phyloP scores from a whole-genome alignment of 768 basidiomycete genomes.

The Hygrophoropsis aurantiaca region DNA sequence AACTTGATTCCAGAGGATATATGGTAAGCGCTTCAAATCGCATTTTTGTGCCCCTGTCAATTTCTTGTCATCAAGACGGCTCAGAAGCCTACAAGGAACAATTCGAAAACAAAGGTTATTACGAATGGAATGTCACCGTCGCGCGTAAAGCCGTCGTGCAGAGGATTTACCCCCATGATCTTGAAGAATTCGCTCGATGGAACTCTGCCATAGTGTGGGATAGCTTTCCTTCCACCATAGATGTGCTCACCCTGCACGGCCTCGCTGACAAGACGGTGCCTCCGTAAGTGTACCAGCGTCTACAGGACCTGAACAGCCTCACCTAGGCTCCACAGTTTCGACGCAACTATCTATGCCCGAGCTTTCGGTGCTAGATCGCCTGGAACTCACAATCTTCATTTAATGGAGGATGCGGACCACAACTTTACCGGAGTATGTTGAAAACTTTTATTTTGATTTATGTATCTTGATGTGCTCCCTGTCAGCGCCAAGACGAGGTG shows the following conservation, averaged over 20 bases:
- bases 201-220: slow-evolving; percentile 70
- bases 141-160: slow-evolving; percentile 58
- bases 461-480: slow-evolving; percentile 4
- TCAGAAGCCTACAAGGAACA: slow-evolving; percentile 43
- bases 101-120: slow-evolving; percentile 58
- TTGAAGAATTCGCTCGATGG: slow-evolving; percentile 62
- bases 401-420: slow-evolving; percentile 76
- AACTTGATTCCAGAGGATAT: slow-evolving; percentile 20
- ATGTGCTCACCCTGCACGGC: slow-evolving; percentile 83
- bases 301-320: not conserved
- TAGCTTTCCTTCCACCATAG: slow-evolving; percentile 56
- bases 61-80: slow-evolving; percentile 17
- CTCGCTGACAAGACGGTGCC: slow-evolving; percentile 66
- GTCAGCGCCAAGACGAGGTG: slow-evolving; percentile 61
- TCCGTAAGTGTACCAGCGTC: slow-evolving; percentile 46
- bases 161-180: slow-evolving; percentile 55
- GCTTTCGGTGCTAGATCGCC: slow-evolving; percentile 54
- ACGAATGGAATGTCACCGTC: slow-evolving; percentile 62
- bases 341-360: slow-evolving; percentile 68
- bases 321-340: slow-evolving; percentile 48
- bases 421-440: slow-evolving; percentile 62
- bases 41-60: not conserved
- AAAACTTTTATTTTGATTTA: not conserved
- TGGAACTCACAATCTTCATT: slow-evolving; percentile 70
- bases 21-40: slow-evolving; percentile 16